Percentiles rank a stretch among this genome's conserved stretches.
Evolutionary conservation across 176 grass and related monocot species (phyloP).

Genomic region (Phoenix dactylifera): DNA sequence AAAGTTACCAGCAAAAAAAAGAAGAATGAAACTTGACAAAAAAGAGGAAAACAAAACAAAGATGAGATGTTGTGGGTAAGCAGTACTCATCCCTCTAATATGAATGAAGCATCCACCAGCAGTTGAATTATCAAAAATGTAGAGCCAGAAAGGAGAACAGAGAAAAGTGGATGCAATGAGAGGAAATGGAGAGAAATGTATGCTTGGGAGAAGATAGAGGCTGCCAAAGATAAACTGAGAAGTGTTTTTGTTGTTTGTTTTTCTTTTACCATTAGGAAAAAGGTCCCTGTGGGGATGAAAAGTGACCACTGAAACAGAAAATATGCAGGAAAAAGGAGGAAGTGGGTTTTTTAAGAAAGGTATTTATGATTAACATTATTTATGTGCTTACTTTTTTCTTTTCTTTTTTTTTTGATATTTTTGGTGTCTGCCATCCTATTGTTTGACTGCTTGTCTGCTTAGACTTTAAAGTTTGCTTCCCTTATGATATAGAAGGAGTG

Average conservation of each 20-base stretch:
- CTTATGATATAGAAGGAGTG: slow-evolving; percentile 25
- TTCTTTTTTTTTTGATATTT: slow-evolving; percentile 7
- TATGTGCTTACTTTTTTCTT: slow-evolving; percentile 9
- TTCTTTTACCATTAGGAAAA: slow-evolving; percentile 15
- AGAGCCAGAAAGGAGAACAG: slow-evolving; percentile 3
- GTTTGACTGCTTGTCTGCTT: slow-evolving; percentile 77
- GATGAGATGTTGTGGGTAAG: background rate
- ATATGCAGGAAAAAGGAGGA: slow-evolving; percentile 6
- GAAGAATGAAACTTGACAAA: slow-evolving; percentile 20
- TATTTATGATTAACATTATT: slow-evolving; percentile 32
- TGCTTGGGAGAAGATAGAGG: slow-evolving; percentile 5
- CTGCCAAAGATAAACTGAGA: slow-evolving; percentile 30
- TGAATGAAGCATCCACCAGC: slow-evolving; percentile 25
- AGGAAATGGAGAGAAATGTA: too few relatives aligned
- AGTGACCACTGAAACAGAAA: slow-evolving; percentile 20
- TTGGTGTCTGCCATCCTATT: slow-evolving; percentile 25
- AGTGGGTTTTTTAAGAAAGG: slow-evolving; percentile 22
- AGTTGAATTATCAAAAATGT: slow-evolving; percentile 12
- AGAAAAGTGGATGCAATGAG: background rate
- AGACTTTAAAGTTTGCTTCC: slow-evolving; percentile 45
- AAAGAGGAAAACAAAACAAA: slow-evolving; percentile 5
- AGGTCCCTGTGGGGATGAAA: slow-evolving; percentile 16
- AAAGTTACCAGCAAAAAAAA: slow-evolving; percentile 7
- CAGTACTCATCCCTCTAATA: slow-evolving; percentile 18
- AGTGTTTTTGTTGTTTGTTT: slow-evolving; percentile 43